Base-by-base conservation (phyloP, 495 filamentous ascomycete genomes). In the Paragyromitra xinjiangensis region DNA sequence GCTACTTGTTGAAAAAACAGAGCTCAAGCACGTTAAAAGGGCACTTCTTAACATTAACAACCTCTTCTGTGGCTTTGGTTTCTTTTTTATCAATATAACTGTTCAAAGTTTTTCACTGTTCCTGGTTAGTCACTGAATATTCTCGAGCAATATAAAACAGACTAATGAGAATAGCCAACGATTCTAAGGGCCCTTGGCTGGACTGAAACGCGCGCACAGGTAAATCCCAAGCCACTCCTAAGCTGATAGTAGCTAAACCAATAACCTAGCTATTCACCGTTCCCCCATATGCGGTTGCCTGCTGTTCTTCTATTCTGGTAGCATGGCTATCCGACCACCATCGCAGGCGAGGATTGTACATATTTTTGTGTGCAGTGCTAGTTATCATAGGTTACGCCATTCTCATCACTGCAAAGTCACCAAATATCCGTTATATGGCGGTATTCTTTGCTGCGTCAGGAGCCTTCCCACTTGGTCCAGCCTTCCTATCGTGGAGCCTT, bases 71-170 rank as follows among this genome's bases (percentile, higher is more conserved):
- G 90, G 91, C 1, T 78, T 93, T 0, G 89, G 87, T 0, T 94
- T 93, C 77, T 90, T 93, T 80, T 91, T 91, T 8, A 88, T 92
- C 87, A 91, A 89, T 67, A 83, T 95, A 11, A 91, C 92, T 4
- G 86, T 95, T 2, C 95, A 95, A 81, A 93, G 91, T 0, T 85
- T 93, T 37, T 91, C 91, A 6, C 85, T 96, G 14, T 97, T 97
- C 71, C 79, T 94, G 77, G 89, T 90, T 78, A 73, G 87, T 79
- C 51, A 3, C 42, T n/a, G 6, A 16, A 0, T 48, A 19, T 7
- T 2, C 26, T 0, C 19, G n/a, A 1, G 2, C 9, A 37, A 14
- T 19, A 37, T 42, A 67, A 26, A 56, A 11, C 4, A 34, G 3
- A 55, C 48, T 63, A 48, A 69, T 40, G 34, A 8, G 12, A 42